phyloP scores from a whole-genome alignment of 78 protist genomes.

The slime mould (Dictyostelium discoideum) region dicty_2.7 NC_007089.4:4162001-4162500 shows the following conservation, averaged over 20 bases:
- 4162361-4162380: neutral
- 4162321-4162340: neutral
- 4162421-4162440: neutral
- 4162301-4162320: constrained; percentile 11
- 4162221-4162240: constrained; percentile 39
- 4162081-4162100: neutral
- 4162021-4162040: neutral
- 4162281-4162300: constrained; percentile 39
- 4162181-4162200: constrained; percentile 54
- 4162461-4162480: neutral
- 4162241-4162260: neutral
- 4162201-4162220: neutral
- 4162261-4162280: neutral
- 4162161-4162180: constrained; percentile 53
- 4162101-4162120: constrained; percentile 13
- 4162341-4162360: neutral
- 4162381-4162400: constrained; percentile 33
- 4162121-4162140: neutral
- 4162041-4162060: neutral
- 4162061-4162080: neutral
- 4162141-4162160: constrained; percentile 14
- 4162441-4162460: neutral
- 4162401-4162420: neutral
- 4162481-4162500: neutral
- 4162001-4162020: neutral